Base-by-base conservation (phyloP, 306 rosid species). In the Cicer pinnatifidum region DNA sequence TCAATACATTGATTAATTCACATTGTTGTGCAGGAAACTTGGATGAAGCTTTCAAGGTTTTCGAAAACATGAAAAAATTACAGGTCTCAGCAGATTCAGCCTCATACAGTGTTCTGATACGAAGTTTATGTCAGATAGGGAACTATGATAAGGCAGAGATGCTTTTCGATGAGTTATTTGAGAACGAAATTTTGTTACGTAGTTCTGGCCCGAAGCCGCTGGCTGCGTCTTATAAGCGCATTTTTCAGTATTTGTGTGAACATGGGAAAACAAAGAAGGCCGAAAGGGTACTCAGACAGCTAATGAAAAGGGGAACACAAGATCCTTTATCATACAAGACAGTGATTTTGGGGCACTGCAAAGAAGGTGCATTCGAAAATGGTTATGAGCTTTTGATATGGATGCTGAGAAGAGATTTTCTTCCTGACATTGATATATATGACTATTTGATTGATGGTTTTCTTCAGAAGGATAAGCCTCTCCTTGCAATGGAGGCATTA, bases 231-330 rank as follows among this genome's bases (percentile, higher is more conserved):
- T 92, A 88, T 61, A 90, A 82, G 44, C 89, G 85, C 47, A 84
- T 92, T 16, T 85, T 92, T 67, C 85, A 80, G 81, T 78, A 88
- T 82, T 75, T 92, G 28, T 88, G 96, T 72, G 81, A 76, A 75
- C 75, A 84, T 59, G 95, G 96, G 75, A 92, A 89, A 73, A 83
- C 89, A 64, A 81, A 78, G 75, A 90, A 92, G 77, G 96, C 92
- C 0, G 96, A 92, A 76, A 78, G 57, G 75, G 89, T 90, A 35
- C 84, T 90, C 78, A 83, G 96, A 78, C 96, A 92, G 79, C 84
- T 92, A 48, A 89, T 92, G 95, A 90, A 50, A 83, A 87, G 95
- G 84, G 98, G 96, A 37, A 88, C 90, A 7, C 98, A 90, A 82
- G 96, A 92, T 65, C 95, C 89, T 58, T 73, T 80, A 69, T 87